These are phyloP conservation scores for Penicillium roqueforti DNA, from an alignment of 495 filamentous ascomycete genomes.

Conservation along the genomic window DNA sequence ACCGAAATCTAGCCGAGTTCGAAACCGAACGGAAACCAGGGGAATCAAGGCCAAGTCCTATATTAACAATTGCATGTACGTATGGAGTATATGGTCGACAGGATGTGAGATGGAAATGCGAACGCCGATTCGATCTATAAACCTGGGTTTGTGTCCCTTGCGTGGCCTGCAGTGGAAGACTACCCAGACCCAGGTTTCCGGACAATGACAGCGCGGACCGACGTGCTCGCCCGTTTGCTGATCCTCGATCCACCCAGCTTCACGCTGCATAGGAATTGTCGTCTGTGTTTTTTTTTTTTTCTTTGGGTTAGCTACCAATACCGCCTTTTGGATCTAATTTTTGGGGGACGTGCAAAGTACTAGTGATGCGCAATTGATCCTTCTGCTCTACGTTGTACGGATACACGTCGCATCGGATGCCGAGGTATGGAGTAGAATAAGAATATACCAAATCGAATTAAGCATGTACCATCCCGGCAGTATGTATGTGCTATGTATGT, in stretches of 20 bases:
- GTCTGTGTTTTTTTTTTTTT: neutral
- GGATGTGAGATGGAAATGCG: slow-evolving; percentile 10
- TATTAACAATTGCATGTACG: neutral
- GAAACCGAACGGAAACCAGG: slow-evolving; percentile 2
- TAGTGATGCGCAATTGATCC: slow-evolving; percentile 21
- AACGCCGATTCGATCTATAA: slow-evolving; percentile 12
- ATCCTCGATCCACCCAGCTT: slow-evolving; percentile 14
- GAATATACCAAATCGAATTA: neutral
- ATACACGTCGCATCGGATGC: neutral
- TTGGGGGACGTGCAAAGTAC: neutral
- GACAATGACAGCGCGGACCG: slow-evolving; percentile 19
- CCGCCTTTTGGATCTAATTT: slow-evolving; percentile 3
- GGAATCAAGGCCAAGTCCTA: neutral
- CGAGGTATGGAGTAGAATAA: neutral
- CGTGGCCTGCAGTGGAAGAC: slow-evolving; percentile 10
- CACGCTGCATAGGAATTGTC: slow-evolving; percentile 6
- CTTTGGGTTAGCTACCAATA: neutral
- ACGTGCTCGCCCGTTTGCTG: slow-evolving; percentile 21
- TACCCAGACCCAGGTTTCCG: neutral
- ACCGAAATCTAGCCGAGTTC: slow-evolving; percentile 5
- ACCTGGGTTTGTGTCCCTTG: slow-evolving; percentile 14
- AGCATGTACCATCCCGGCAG: neutral
- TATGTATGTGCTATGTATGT: neutral
- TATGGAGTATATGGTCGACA: slow-evolving; percentile 1
- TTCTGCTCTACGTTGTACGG: slow-evolving; percentile 5